phyloP scores from a whole-genome alignment of 306 rosid species.

The Cucumis melo region DNA sequence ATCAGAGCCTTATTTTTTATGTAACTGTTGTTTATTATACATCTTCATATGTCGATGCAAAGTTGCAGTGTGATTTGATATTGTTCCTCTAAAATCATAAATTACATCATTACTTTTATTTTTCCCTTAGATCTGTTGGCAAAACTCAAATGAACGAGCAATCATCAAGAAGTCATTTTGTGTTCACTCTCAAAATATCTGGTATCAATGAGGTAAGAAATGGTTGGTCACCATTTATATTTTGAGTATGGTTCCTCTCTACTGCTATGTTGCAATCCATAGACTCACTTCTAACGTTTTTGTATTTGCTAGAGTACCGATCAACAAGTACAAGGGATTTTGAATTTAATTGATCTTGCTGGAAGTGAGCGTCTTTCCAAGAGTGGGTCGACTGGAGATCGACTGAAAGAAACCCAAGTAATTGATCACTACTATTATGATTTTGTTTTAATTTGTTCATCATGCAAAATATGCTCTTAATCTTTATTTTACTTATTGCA shows the following conservation, averaged over 20 bases:
- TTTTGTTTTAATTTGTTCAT: not conserved
- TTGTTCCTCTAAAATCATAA: not conserved
- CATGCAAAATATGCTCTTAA: not conserved
- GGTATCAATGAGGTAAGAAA: constrained; percentile 79
- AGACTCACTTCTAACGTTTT: not conserved
- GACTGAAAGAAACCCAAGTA: constrained; percentile 94
- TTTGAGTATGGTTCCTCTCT: not conserved
- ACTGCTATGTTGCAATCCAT: not conserved
- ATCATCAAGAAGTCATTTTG: constrained; percentile 97
- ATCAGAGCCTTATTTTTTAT: not conserved
- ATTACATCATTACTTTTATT: not conserved
- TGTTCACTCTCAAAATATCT: constrained; percentile 79
- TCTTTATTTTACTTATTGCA: constrained; percentile 9
- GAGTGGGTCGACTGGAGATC: constrained; percentile 92
- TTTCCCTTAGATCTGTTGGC: constrained; percentile 62
- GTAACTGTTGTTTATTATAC: not conserved
- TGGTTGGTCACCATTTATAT: not conserved
- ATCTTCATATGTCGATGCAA: not conserved
- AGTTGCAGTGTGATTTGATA: not conserved
- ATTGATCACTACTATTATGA: constrained; percentile 3
- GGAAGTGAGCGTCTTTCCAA: constrained; percentile 98
- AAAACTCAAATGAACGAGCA: constrained; percentile 97
- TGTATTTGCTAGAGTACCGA: constrained; percentile 54
- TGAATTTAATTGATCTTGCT: constrained; percentile 96
- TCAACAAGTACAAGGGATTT: constrained; percentile 88